Base-by-base conservation (phyloP, 768 basidiomycete species). In the Boletellus emodensis region DNA sequence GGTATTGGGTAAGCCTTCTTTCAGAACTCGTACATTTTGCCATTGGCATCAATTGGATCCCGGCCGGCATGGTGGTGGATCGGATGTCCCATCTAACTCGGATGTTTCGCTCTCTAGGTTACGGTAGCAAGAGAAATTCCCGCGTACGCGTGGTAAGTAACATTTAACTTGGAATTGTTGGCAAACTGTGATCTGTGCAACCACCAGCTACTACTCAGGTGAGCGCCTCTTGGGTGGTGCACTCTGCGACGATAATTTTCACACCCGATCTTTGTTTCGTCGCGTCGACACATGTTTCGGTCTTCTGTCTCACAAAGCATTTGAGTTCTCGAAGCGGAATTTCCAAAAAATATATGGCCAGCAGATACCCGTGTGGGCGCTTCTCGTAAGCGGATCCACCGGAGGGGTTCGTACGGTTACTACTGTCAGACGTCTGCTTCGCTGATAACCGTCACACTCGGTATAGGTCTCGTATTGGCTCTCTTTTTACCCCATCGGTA, bases 61-160 rank as follows among this genome's bases (percentile, higher is more conserved):
- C n/a, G 15, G 13, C 35, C 9, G 10, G 32, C 24, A 39, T 20
- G 13, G 17, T 12, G 0, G 2, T 18, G n/a, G 8, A 20, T 26
- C 14, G 14, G 20, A n/a, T 4, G 7, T 22, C 17, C 17, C 30
- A 30, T 40, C 57, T 60, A 9, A 55, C 34, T n/a, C 11, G 20
- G 8, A 22, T 37, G 8, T 8, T 32, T 4, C 26, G 7, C 20
- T 24, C 24, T 34, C 10, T 60, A 94, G 93, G 78, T 93, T 12
- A 98, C 96, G 0, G 82, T 97, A 17, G 83, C 84, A 1, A 78
- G 94, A 57, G 96, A 99, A 69, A 93, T 98, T 33, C 96, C 96
- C 2, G 95, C 94, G 9, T 97, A 97, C 64, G 94, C 94, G 30
- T 93, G 89, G 83, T 68, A 43, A 26, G 56, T 46, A 9, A 20